phyloP scores from a whole-genome alignment of 805 yeast genomes.

The Saccharomycopsis javanensis region DNA sequence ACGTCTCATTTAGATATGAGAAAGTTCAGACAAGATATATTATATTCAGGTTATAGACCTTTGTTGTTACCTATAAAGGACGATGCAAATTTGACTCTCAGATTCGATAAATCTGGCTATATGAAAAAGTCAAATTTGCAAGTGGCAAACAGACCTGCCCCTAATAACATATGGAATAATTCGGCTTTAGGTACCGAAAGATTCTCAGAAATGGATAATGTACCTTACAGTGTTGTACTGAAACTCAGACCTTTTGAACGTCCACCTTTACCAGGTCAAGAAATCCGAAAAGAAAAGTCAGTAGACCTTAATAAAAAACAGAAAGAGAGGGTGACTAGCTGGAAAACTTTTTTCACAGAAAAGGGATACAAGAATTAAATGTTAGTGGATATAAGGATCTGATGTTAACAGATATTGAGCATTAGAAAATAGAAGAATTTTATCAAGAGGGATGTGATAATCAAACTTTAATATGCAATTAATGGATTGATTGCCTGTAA shows the following conservation, averaged over 20 bases:
- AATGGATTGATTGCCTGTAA: too few relatives aligned
- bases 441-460: too few relatives aligned
- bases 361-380: constrained; percentile 12
- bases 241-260: constrained; percentile 16
- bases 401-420: too few relatives aligned
- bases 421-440: too few relatives aligned
- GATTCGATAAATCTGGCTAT: constrained; percentile 14
- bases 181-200: constrained; percentile 19
- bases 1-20: constrained; percentile 16
- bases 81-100: constrained; percentile 6
- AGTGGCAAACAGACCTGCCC: background rate
- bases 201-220: constrained; percentile 19
- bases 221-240: constrained; percentile 15
- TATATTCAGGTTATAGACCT: constrained; percentile 17
- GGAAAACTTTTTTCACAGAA: constrained; percentile 16
- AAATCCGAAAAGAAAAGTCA: background rate
- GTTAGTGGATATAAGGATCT: too few relatives aligned
- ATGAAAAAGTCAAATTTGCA: background rate
- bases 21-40: constrained; percentile 14
- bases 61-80: constrained; percentile 13
- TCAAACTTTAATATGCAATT: too few relatives aligned
- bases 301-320: background rate
- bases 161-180: constrained; percentile 19
- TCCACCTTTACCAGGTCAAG: constrained; percentile 9
- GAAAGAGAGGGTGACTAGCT: constrained; percentile 3